Evolutionary conservation across 2,329 filamentous ascomycete genomes (phyloP).

Genomic region (Penicillium glabrum): DNA sequence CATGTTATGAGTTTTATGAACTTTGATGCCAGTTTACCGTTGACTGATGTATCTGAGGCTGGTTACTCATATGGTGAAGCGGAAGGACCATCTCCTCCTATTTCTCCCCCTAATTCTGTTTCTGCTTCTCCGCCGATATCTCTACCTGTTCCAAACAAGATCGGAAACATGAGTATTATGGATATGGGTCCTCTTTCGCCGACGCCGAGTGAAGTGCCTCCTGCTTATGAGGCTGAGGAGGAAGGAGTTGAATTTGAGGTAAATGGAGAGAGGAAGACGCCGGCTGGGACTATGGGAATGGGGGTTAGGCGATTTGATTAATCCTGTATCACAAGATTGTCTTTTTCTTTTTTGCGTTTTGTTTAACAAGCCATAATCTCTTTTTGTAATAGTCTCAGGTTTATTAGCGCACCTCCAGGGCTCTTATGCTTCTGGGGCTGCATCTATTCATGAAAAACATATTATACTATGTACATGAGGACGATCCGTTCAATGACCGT

Average conservation of each 20-base stretch:
- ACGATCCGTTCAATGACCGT: too few species aligned
- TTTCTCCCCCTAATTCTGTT: not conserved
- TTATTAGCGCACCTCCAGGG: not conserved
- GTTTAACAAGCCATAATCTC: not conserved
- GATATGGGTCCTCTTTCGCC: not conserved
- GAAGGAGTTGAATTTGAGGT: not conserved
- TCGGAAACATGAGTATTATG: not conserved
- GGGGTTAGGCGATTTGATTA: not conserved
- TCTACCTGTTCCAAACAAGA: not conserved
- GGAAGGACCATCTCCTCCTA: not conserved
- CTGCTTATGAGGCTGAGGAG: conserved; percentile 15
- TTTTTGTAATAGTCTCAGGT: not conserved
- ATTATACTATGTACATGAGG: too few species aligned
- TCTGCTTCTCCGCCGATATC: not conserved
- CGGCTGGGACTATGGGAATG: conserved; percentile 7
- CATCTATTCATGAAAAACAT: too few species aligned
- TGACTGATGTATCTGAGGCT: not conserved
- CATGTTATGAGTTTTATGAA: conserved; percentile 33
- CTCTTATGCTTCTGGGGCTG: too few species aligned
- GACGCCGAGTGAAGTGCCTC: conserved; percentile 6
- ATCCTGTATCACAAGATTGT: not conserved
- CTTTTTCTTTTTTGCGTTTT: not conserved
- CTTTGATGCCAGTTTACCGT: conserved; percentile 1
- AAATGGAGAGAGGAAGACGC: conserved; percentile 11
- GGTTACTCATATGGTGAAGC: not conserved